These are phyloP conservation scores for Gaeumannomyces tritici DNA, from an alignment of 2,329 filamentous ascomycete genomes.

Conservation along the genomic window DNA sequence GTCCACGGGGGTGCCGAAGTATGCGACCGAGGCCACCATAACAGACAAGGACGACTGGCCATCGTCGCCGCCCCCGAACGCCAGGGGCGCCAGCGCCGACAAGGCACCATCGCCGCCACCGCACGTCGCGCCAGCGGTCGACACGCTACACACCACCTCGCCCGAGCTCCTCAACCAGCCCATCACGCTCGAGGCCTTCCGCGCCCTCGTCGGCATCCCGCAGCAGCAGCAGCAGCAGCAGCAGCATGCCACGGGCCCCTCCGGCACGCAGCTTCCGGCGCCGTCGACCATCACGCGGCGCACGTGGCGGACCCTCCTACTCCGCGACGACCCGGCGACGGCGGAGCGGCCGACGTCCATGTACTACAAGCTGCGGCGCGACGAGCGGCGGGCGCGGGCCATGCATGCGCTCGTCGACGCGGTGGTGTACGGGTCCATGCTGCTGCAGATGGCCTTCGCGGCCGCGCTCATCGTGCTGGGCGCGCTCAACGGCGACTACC, in stretches of 20 bases:
- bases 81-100: not conserved
- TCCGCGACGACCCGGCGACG: not conserved
- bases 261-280: too few relatives aligned
- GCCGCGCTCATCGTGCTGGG: slow-evolving; percentile 37
- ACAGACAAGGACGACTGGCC: too few relatives aligned
- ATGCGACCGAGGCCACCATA: too few relatives aligned
- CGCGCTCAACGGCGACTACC: slow-evolving; percentile 34
- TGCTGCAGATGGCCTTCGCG: slow-evolving; percentile 36
- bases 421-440: slow-evolving; percentile 31
- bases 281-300: not conserved
- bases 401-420: slow-evolving; percentile 21
- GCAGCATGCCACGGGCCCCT: too few relatives aligned
- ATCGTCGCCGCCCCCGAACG: not conserved
- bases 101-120: too few relatives aligned
- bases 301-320: not conserved
- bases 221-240: not conserved
- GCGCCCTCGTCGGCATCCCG: not conserved
- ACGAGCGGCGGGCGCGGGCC: slow-evolving; percentile 18
- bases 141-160: not conserved
- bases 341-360: not conserved
- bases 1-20: too few relatives aligned
- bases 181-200: not conserved
- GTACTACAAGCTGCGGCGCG: slow-evolving; percentile 26
- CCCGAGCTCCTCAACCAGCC: not conserved
- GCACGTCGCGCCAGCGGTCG: too few relatives aligned